Base-by-base conservation (phyloP, 148 eudicot genomes). In the Pharnaceum exiguum region DNA sequence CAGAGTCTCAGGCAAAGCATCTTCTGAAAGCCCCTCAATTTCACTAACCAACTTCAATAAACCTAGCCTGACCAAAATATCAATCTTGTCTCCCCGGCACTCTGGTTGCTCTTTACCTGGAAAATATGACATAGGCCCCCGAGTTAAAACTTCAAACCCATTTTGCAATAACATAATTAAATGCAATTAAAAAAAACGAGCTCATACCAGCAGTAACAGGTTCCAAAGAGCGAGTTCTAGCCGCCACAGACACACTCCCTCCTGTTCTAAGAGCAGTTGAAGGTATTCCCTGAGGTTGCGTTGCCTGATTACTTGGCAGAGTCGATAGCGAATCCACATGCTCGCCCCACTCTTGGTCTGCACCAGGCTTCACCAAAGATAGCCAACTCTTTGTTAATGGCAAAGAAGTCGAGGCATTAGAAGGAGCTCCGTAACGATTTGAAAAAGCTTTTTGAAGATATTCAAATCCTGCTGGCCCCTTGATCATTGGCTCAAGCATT, bases 401-500 rank as follows among this genome's bases (percentile, higher is more conserved):
- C 33, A 93, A 72, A 62, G 86, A 68, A 17, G 59, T 28, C 33
- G 30, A 57, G 36, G 96, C 88, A 54, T 83, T 59, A 39, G 77
- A 69, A 11, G 95, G 85, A 48, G 76, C 63, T 10, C 98, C 98
- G 61, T 81, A 78, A 22, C 67, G 77, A 35, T 46, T 60, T 26
- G 77, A 63, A 66, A 93, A 93, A 39, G 86, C 78, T 46, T 79
- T 81, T 57, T 59, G 71, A 46, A 93, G 66, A 67, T 81, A 93
- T 25, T 85, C 87, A 19, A 88, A 64, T 43, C 90, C 96, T 22
- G 81, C 86, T 50, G 86, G 88, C 60, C 98, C 96, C 72, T 78
- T 88, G 38, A 93, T 62, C 57, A 85, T 51, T 13, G 98, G 98
- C 63, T 93, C 90, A 51, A 93, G 65, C 51, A 88, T 67, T 61